Evolutionary conservation across 202 grass and related monocot genomes (phyloP), one percentile per base, ranked within the genome.

Genomic region (Zoysia matrella): DNA sequence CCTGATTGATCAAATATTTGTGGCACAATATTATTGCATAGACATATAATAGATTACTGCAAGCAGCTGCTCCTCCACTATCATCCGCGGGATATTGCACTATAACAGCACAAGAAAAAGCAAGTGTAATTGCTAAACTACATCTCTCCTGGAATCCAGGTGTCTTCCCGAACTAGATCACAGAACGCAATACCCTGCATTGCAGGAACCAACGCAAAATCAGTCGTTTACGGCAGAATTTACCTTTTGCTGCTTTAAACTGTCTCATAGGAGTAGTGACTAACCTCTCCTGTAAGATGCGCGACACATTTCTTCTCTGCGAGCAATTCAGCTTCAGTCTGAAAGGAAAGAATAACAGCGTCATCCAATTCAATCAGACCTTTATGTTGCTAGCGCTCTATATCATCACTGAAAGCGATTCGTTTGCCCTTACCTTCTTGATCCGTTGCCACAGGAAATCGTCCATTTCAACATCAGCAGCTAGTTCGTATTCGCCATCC

Each of bases 281-380:
- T 69, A 65, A 93, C 95, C 92, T 98, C 95, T 79, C 95, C 95
- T 43, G 90, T 98, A 74, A 98, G 95, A 88, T 98, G 95, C 13
- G 86, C 95, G 47, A 95, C 95, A 6, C 95, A 94, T 86, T 91
- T 91, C 77, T 93, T 98, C 90, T 98, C 95, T 41, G 95, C 95
- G 44, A 98, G 77, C 69, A 98, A 74, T 86, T 98, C 95, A 72
- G 84, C 92, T 86, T 98, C 95, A 7, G 67, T 95, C 95, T 98
- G 86, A 42, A 69, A 88, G 73, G 30, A 36, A 36, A 36, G 30
- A 80, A 90, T 73, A 39, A 63, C 46, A 86, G 16, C n/a, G 46
- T 72, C 8, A 51, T 11, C 30, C 55, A 16, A 36, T 54, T 52
- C 12, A 11, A 39, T 71, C 11, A 30, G 65, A 84, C 58, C 22